A percentile compares a stretch with the other conserved stretches of the same genome.
Conservation (phyloP, 2,329 filamentous ascomycete species). For the Lachnellula arida region DNA sequence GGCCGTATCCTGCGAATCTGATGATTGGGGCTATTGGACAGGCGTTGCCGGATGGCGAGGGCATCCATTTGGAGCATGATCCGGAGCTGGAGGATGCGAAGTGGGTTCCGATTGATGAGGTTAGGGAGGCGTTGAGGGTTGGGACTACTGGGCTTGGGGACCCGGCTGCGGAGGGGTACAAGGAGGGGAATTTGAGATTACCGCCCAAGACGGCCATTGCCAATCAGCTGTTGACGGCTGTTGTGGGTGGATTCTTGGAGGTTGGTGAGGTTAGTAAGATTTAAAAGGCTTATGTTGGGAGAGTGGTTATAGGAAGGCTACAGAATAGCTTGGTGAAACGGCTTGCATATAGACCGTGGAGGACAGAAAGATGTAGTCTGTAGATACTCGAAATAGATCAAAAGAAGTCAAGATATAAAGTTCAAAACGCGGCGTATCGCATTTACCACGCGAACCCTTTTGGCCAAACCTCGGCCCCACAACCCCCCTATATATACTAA, state of each 20-base stretch:
- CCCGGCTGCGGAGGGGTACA: conserved; percentile 59
- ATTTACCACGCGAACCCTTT: no score
- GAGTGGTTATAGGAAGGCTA: background rate
- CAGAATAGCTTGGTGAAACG: background rate
- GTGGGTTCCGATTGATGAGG: conserved; percentile 82
- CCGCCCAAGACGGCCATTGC: conserved; percentile 89
- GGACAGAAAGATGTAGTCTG: background rate
- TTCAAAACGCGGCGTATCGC: background rate
- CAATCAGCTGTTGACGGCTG: conserved; percentile 77
- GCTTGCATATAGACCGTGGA: background rate
- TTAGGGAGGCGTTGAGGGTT: conserved; percentile 65
- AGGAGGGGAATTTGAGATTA: conserved; percentile 71
- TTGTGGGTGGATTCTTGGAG: conserved; percentile 67
- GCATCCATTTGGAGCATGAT: conserved; percentile 78
- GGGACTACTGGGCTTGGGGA: conserved; percentile 67
- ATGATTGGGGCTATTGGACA: conserved; percentile 90
- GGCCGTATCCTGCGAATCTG: conserved; percentile 79
- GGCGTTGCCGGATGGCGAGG: conserved; percentile 74
- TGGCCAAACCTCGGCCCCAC: no score
- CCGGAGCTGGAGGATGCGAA: conserved; percentile 84
- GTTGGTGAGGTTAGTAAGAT: conserved; percentile 9
- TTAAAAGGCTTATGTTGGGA: background rate
- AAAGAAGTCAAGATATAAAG: background rate
- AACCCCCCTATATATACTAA: no score
- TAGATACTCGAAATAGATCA: background rate